phyloP scores from a whole-genome alignment of 1,139 yeast species.

The Debaryomyces udenii region DNA sequence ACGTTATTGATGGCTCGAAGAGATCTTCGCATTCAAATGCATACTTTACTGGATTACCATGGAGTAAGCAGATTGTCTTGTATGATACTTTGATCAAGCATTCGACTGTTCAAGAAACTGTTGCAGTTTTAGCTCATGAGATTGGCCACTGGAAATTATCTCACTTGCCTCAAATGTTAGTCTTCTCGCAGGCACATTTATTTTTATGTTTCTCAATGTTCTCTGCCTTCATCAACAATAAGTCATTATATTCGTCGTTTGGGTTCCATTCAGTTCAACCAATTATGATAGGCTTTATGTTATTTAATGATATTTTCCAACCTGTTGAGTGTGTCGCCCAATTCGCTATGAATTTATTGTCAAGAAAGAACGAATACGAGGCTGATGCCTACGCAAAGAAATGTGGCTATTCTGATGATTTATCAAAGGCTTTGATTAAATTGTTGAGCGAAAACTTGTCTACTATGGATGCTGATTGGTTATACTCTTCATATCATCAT shows the following conservation, averaged over 20 bases:
- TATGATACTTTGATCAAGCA: constrained; percentile 88
- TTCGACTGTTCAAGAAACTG: constrained; percentile 75
- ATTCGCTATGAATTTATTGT: constrained; percentile 66
- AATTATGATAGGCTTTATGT: constrained; percentile 73
- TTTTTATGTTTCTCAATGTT: constrained; percentile 70
- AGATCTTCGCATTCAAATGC: constrained; percentile 97
- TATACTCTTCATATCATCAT: constrained; percentile 85
- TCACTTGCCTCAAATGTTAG: constrained; percentile 75
- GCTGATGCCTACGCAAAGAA: constrained; percentile 86
- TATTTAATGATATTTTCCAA: constrained; percentile 71
- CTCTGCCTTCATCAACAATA: constrained; percentile 77
- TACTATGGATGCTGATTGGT: constrained; percentile 84
- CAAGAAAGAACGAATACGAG: constrained; percentile 88
- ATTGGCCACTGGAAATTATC: constrained; percentile 96
- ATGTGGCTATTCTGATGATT: constrained; percentile 69
- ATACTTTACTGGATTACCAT: constrained; percentile 91
- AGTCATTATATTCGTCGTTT: constrained; percentile 73
- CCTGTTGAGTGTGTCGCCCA: constrained; percentile 75
- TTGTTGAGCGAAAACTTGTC: constrained; percentile 80
- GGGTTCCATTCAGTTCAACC: constrained; percentile 74
- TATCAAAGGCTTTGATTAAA: constrained; percentile 72
- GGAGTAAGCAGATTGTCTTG: constrained; percentile 93
- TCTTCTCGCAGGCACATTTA: constrained; percentile 64
- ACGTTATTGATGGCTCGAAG: constrained; percentile 92
- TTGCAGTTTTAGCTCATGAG: constrained; percentile 95